Evolutionary conservation across 2,329 filamentous ascomycete species (phyloP), one percentile per base, ranked within the genome.

Genomic region (Verruconis gallopava): DNA sequence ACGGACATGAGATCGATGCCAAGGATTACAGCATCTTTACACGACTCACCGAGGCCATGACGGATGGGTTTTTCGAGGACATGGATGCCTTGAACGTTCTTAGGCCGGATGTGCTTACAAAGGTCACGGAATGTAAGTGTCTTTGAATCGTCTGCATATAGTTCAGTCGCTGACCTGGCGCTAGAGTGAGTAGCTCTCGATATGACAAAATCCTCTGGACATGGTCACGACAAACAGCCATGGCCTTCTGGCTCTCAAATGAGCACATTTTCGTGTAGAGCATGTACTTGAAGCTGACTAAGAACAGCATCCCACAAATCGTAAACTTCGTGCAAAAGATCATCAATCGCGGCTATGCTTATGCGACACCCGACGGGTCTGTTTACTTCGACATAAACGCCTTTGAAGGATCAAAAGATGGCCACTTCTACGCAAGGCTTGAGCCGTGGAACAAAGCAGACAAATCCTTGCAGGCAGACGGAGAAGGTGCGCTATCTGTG

Each of bases 121-220:
- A 88, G 44, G 89, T 95, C n/a, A 94, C 86, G 1, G 85, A 94
- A 53, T 95, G 91, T n/a, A n/a, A n/a, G n/a, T n/a, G n/a, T n/a
- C n/a, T n/a, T n/a, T n/a, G n/a, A n/a, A n/a, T n/a, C n/a, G n/a
- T n/a, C n/a, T n/a, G n/a, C n/a, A n/a, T n/a, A n/a, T n/a, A n/a
- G n/a, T n/a, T n/a, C n/a, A n/a, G n/a, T n/a, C n/a, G n/a, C n/a
- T n/a, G n/a, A n/a, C n/a, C n/a, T n/a, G n/a, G n/a, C n/a, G n/a
- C n/a, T n/a, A n/a, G n/a, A n/a, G n/a, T n/a, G n/a, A n/a, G n/a
- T n/a, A n/a, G n/a, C n/a, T n/a, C n/a, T n/a, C n/a, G n/a, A n/a
- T n/a, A n/a, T n/a, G n/a, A n/a, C n/a, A n/a, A n/a, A n/a, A n/a
- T n/a, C n/a, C n/a, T n/a, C n/a, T n/a, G n/a, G n/a, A n/a, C n/a